Evolutionary conservation across 1,139 yeast species (phyloP), one percentile per base, ranked within the genome.

Genomic region (Meyerozyma athensensis): DNA sequence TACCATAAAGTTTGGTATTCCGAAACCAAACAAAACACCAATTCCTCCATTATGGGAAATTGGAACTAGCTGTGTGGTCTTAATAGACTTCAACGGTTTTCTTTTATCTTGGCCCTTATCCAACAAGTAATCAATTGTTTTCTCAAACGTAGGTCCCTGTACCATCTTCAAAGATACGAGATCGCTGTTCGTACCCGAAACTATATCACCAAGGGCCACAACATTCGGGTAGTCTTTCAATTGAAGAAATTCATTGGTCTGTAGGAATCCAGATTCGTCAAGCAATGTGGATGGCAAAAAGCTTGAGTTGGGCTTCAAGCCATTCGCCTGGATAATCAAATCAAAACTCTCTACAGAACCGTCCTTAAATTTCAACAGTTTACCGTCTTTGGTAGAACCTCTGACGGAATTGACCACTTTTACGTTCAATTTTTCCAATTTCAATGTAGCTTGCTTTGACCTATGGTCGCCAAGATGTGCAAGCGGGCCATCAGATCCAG

Each of bases 21-120:
- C 26, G 46, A 52, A 55, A 4, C 68, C 70, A 40, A 48, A 59
- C 0, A 51, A 20, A 7, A 49, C 35, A 12, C 68, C 71, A 35
- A 65, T 63, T 18, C 72, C 73, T 17, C 68, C 68, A 3, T 50
- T 44, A 43, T 52, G 56, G 4, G 68, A 61, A 35, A 66, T 54
- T 9, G 73, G 72, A 9, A 64, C 56, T 1, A 62, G 10, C 9
- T 50, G 36, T 1, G 48, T 47, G 5, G 33, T 30, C n/a, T 35
- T 36, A 4, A 42, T 38, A 7, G 33, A 36, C 19, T 38, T 39
- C 36, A 50, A 54, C 5, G 49, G 36, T 30, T 43, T 47, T 18
- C 52, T 43, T 4, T 32, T 36, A 4, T 31, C 9, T 43, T 35
- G 19, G 40, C 22, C 24, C 30, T 16, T 21, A 18, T 20, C 26